Evolutionary conservation across 2,329 filamentous ascomycete genomes (phyloP), one percentile per base, ranked within the genome.

Genomic region (Colletotrichum nymphaeae): DNA sequence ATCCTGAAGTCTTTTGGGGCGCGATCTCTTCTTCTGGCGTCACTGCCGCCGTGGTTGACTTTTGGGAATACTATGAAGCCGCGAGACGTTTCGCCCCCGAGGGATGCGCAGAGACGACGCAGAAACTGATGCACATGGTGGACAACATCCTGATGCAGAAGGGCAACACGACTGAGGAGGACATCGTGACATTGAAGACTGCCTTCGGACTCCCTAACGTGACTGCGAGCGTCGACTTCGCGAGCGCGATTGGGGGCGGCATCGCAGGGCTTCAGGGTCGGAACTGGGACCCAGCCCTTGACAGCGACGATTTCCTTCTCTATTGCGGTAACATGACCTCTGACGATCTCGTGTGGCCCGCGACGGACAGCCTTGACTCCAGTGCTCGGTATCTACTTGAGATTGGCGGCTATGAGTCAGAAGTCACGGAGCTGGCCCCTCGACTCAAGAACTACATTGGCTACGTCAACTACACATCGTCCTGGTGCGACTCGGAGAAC

Each of bases 11-110:
- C 5, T 97, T 93, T 82, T 96, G 89, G 88, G 95, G 90, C 14
- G 90, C 93, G 4, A 96, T 97, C 59, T 92, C 93, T 0, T 95
- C 93, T 0, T 96, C 93, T 0, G 95, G 93, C 0, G 94, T 97
- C 0, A 94, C 93, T 0, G 89, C 90, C 69, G 94, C 94, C 4
- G 93, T 97, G 62, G 91, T 90, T 75, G 93, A 97, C 77, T 95
- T 92, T 81, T 96, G 93, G 88, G 80, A 88, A 77, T 91, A 90
- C 76, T 86, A 81, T 56, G 87, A 89, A 76, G 88, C 88, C 1
- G 85, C 86, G 0, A 84, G 85, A 1, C 78, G 85, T 22, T 90
- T 83, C 71, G 84, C 84, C 0, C 88, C 88, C 77, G 81, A 86
- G 0, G 88, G 89, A 24, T 97, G 94, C 79, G 88, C 95, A 35